Percentiles rank a stretch among this genome's conserved stretches.
Conservation (phyloP, 805 yeast species). For the Cyberlindnera subsufficiens region DNA sequence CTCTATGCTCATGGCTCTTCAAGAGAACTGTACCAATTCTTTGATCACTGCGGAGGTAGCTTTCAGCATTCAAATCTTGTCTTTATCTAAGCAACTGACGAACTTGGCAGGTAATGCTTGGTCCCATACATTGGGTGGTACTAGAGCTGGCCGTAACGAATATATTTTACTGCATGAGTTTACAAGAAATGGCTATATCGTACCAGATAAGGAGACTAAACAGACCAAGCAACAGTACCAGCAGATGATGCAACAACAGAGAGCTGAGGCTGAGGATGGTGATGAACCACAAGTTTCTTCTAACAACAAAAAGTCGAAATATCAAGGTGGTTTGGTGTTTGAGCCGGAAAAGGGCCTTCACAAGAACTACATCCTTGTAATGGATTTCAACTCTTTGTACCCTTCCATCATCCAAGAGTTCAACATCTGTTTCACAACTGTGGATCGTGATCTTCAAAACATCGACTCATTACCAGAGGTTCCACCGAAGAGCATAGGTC, state of each 20-base stretch:
- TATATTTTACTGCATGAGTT: conserved; percentile 90
- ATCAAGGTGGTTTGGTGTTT: conserved; percentile 90
- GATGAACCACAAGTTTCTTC: conserved; percentile 40
- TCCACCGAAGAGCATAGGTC: conserved; percentile 51
- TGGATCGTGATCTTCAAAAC: conserved; percentile 55
- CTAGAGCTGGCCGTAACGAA: conserved; percentile 94
- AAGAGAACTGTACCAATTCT: conserved; percentile 63
- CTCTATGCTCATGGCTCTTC: conserved; percentile 61
- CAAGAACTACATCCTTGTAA: conserved; percentile 80
- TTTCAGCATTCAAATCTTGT: conserved; percentile 74
- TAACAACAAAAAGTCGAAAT: conserved; percentile 63
- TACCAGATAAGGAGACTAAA: conserved; percentile 74
- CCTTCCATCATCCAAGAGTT: conserved; percentile 97
- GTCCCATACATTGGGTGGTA: conserved; percentile 91
- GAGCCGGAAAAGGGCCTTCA: conserved; percentile 96
- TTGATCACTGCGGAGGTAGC: conserved; percentile 73
- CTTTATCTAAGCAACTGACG: conserved; percentile 86
- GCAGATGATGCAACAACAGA: conserved; percentile 16
- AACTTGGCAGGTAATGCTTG: conserved; percentile 95
- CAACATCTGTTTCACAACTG: conserved; percentile 96
- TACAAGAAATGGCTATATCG: conserved; percentile 67
- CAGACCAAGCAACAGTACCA: conserved; percentile 31
- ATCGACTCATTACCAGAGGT: conserved; percentile 62
- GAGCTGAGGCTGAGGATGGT: conserved; percentile 20
- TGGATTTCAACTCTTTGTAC: conserved; percentile 97